Evolutionary conservation across 2,329 filamentous ascomycete genomes (phyloP).

Genomic region (Fusarium secorum): DNA sequence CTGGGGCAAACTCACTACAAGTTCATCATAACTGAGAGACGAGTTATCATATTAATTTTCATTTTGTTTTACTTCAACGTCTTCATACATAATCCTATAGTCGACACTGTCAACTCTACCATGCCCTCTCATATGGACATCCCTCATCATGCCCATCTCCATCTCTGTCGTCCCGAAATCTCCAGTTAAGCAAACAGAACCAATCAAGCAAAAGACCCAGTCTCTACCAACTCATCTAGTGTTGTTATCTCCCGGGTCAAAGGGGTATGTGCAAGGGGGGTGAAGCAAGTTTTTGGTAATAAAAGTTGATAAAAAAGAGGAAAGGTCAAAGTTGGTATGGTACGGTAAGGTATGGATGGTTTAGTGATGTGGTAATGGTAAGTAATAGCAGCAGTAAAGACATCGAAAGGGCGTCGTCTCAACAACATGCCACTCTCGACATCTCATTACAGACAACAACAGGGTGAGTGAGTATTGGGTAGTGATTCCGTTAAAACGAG

Average conservation of each 20-base stretch:
- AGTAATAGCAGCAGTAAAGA: constrained; percentile 3
- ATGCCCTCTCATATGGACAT: constrained; percentile 7
- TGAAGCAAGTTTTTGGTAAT: constrained; percentile 1
- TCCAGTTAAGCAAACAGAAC: constrained; percentile 22
- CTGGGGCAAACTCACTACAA: constrained; percentile 4
- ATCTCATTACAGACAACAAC: constrained; percentile 18
- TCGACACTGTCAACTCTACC: constrained; percentile 32
- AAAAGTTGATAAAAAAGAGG: constrained; percentile 16
- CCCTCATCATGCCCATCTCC: not conserved
- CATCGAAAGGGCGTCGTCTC: not conserved
- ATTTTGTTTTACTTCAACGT: constrained; percentile 18
- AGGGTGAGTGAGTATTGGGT: constrained; percentile 18
- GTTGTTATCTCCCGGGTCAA: constrained; percentile 4
- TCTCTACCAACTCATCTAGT: constrained; percentile 21
- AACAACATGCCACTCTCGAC: constrained; percentile 7
- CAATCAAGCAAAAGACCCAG: constrained; percentile 10
- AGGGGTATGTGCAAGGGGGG: constrained; percentile 36
- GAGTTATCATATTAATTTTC: constrained; percentile 3
- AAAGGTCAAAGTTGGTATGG: not conserved
- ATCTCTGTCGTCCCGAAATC: constrained; percentile 17
- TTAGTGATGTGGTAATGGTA: constrained; percentile 36
- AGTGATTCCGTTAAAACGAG: constrained; percentile 32
- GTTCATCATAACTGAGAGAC: not conserved
- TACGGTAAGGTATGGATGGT: not conserved
- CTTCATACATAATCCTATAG: constrained; percentile 18